These are phyloP conservation scores for Vaccinium darrowii DNA, from an alignment of 148 eudicot species.

Conservation along the genomic window DNA sequence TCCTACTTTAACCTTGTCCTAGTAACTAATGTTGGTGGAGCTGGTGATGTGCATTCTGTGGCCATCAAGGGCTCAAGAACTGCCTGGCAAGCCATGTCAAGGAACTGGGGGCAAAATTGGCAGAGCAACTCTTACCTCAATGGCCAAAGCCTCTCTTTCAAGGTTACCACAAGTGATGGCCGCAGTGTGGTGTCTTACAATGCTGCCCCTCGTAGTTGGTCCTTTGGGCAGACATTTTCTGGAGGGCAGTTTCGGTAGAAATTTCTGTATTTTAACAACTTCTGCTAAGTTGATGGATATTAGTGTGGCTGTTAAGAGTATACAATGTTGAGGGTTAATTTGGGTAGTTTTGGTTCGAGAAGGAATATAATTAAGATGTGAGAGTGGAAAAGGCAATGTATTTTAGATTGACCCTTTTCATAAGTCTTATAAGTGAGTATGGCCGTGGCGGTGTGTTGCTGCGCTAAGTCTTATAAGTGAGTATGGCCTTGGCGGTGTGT, in stretches of 20 bases:
- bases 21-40: constrained; percentile 49
- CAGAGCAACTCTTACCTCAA: constrained; percentile 54
- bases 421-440: not conserved
- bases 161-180: constrained; percentile 51
- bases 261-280: not conserved
- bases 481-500: too few species aligned
- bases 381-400: not conserved
- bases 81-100: constrained; percentile 52
- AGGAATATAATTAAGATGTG: not conserved
- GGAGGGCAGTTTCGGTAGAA: constrained; percentile 42
- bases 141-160: constrained; percentile 51
- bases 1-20: constrained; percentile 60
- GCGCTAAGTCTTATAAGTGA: not conserved
- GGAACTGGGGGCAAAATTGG: constrained; percentile 66
- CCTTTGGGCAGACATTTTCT: constrained; percentile 54
- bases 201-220: constrained; percentile 44
- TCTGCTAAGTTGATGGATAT: not conserved
- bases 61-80: constrained; percentile 54
- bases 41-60: constrained; percentile 52
- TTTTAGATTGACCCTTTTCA: constrained; percentile 7
- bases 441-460: too few species aligned
- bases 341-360: not conserved
- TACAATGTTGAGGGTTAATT: not conserved
- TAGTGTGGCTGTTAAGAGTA: not conserved
- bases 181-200: constrained; percentile 47